Conservation (phyloP, 805 yeast species). For the Sungouiella blattae region DNA sequence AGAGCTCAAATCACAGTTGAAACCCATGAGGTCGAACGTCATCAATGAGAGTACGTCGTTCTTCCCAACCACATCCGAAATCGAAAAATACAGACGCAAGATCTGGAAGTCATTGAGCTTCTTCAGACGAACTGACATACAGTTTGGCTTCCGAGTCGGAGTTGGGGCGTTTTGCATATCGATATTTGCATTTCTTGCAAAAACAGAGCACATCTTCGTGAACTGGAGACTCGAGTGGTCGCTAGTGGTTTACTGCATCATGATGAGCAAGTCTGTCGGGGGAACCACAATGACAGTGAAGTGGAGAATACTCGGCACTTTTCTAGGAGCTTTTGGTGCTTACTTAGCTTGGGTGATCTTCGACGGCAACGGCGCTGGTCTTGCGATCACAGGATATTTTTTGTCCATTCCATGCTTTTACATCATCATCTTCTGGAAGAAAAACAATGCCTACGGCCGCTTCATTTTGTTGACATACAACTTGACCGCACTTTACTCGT, state of each 20-base stretch:
- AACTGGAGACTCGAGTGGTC: conserved; percentile 85
- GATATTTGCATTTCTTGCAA: conserved; percentile 60
- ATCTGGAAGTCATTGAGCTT: conserved; percentile 50
- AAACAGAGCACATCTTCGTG: conserved; percentile 50
- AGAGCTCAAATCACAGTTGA: conserved; percentile 14
- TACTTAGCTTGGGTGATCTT: conserved; percentile 55
- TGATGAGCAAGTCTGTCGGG: conserved; percentile 82
- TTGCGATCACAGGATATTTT: conserved; percentile 49
- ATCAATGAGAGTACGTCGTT: conserved; percentile 1
- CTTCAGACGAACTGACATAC: conserved; percentile 63
- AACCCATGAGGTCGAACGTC: conserved; percentile 1
- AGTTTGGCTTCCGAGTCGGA: conserved; percentile 77
- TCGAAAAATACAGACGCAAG: conserved; percentile 9
- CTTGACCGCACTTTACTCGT: conserved; percentile 72
- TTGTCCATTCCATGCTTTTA: conserved; percentile 46
- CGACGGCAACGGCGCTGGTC: conserved; percentile 50
- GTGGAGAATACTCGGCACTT: conserved; percentile 73
- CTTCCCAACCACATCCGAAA: not conserved
- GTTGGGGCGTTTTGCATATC: conserved; percentile 69
- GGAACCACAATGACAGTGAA: conserved; percentile 78
- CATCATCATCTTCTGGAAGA: conserved; percentile 67
- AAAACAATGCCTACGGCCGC: conserved; percentile 60
- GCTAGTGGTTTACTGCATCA: conserved; percentile 72
- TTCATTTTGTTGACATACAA: conserved; percentile 75
- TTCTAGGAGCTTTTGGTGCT: conserved; percentile 65